These are phyloP conservation scores for Colletotrichum gigasporum DNA, from an alignment of 2,329 filamentous ascomycete genomes.

Conservation along the genomic window DNA sequence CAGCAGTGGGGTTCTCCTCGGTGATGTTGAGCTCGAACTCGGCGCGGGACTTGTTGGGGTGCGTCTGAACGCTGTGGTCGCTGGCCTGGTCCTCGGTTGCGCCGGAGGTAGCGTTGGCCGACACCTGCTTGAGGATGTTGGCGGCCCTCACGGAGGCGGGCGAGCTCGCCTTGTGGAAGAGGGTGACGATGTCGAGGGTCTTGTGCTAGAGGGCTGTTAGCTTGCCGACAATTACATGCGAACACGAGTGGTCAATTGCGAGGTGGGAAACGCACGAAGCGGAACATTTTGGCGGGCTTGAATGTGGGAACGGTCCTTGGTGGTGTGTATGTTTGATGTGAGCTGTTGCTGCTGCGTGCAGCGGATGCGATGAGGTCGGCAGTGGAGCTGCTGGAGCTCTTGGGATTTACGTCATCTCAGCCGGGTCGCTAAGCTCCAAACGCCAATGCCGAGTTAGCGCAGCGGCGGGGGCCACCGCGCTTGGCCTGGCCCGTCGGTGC, in stretches of 20 bases:
- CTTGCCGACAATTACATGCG: not conserved
- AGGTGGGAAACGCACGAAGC: slow-evolving; percentile 51
- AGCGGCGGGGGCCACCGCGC: slow-evolving; percentile 4
- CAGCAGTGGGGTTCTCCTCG: slow-evolving; percentile 80
- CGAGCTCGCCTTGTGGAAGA: slow-evolving; percentile 88
- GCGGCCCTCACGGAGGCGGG: slow-evolving; percentile 78
- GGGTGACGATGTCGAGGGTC: slow-evolving; percentile 88
- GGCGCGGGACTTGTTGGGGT: slow-evolving; percentile 56
- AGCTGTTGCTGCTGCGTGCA: slow-evolving; percentile 17
- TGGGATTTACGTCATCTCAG: slow-evolving; percentile 31
- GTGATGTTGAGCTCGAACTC: slow-evolving; percentile 91
- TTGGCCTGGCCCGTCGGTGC: not conserved
- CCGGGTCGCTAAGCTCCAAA: slow-evolving; percentile 6
- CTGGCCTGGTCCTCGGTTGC: slow-evolving; percentile 81
- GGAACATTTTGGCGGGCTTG: slow-evolving; percentile 51
- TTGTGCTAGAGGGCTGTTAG: slow-evolving; percentile 66
- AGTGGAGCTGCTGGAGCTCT: slow-evolving; percentile 31
- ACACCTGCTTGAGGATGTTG: slow-evolving; percentile 82
- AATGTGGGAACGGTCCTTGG: slow-evolving; percentile 1
- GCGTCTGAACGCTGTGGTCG: slow-evolving; percentile 69
- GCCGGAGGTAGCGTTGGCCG: slow-evolving; percentile 72
- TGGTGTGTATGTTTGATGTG: slow-evolving; percentile 10
- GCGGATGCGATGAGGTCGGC: slow-evolving; percentile 27
- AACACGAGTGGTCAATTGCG: not conserved
- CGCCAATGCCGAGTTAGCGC: slow-evolving; percentile 24